Percentiles rank a stretch among this genome's conserved stretches.
These are phyloP conservation scores for Purshia tridentata DNA, from an alignment of 306 rosid genomes.

Conservation along the genomic window DNA sequence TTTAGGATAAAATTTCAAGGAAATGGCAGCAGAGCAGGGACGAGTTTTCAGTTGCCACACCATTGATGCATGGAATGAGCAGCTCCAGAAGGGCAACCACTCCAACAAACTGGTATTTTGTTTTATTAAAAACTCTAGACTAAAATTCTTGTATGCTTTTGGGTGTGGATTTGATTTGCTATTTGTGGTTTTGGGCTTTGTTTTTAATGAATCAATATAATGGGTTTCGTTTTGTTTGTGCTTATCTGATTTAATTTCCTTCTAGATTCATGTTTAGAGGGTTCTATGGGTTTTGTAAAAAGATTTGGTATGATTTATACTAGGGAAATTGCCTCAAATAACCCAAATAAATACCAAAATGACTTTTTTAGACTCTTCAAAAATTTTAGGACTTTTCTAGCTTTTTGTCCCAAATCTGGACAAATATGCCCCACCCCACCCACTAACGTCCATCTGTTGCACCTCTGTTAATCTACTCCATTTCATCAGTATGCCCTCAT, in stretches of 20 bases:
- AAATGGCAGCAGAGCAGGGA: constrained; percentile 64
- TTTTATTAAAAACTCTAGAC: no score
- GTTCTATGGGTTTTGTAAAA: no score
- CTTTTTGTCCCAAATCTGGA: no score
- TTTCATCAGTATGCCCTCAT: no score
- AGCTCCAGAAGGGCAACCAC: constrained; percentile 58
- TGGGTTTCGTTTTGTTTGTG: constrained; percentile 19
- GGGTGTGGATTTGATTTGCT: neutral
- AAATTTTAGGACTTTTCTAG: no score
- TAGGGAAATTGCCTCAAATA: no score
- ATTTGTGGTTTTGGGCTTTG: neutral
- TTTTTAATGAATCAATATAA: constrained; percentile 16
- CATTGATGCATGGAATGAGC: constrained; percentile 61
- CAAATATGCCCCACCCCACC: no score
- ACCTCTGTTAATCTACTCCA: no score
- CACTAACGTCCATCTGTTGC: no score
- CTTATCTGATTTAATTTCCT: constrained; percentile 7
- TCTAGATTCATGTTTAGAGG: neutral
- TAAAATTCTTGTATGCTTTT: no score
- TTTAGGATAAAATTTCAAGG: neutral
- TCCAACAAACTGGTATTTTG: constrained; percentile 54
- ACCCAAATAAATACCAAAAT: no score
- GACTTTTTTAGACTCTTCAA: no score
- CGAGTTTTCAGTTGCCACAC: constrained; percentile 64
- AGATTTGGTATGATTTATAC: neutral